phyloP scores from a whole-genome alignment of 2,329 filamentous ascomycete species.

The Xylariaceae sp. region DNA sequence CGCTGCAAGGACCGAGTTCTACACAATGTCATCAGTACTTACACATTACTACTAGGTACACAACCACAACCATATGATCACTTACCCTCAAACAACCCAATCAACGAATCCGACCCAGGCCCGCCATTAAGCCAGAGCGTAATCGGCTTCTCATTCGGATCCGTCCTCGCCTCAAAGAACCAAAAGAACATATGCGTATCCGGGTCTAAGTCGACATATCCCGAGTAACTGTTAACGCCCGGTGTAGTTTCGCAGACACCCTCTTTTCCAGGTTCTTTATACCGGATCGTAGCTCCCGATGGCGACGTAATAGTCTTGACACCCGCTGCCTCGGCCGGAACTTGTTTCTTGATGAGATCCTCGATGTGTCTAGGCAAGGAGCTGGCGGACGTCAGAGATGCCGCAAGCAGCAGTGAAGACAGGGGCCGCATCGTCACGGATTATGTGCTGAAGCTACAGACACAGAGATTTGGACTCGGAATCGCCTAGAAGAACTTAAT shows the following conservation, averaged over 20 bases:
- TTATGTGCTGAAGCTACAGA: too few species aligned
- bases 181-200: slow-evolving; percentile 42
- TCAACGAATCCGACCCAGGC: slow-evolving; percentile 52
- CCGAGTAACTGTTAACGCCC: slow-evolving; percentile 45
- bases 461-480: too few species aligned
- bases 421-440: not conserved
- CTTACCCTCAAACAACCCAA: slow-evolving; percentile 45
- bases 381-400: slow-evolving; percentile 15
- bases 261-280: slow-evolving; percentile 46
- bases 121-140: slow-evolving; percentile 49
- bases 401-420: slow-evolving; percentile 15
- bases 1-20: slow-evolving; percentile 29
- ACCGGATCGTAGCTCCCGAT: slow-evolving; percentile 42
- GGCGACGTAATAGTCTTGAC: slow-evolving; percentile 43
- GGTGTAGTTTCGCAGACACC: slow-evolving; percentile 50
- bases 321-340: slow-evolving; percentile 38
- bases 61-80: not conserved
- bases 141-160: slow-evolving; percentile 38
- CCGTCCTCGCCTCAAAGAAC: slow-evolving; percentile 41
- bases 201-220: slow-evolving; percentile 28
- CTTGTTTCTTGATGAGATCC: slow-evolving; percentile 25
- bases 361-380: slow-evolving; percentile 21
- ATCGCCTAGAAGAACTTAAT: too few species aligned
- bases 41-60: not conserved
- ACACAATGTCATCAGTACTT: not conserved